Evolutionary conservation across 495 filamentous ascomycete species (phyloP), one percentile per base, ranked within the genome.

Genomic region (Penicillium mononematosum): DNA sequence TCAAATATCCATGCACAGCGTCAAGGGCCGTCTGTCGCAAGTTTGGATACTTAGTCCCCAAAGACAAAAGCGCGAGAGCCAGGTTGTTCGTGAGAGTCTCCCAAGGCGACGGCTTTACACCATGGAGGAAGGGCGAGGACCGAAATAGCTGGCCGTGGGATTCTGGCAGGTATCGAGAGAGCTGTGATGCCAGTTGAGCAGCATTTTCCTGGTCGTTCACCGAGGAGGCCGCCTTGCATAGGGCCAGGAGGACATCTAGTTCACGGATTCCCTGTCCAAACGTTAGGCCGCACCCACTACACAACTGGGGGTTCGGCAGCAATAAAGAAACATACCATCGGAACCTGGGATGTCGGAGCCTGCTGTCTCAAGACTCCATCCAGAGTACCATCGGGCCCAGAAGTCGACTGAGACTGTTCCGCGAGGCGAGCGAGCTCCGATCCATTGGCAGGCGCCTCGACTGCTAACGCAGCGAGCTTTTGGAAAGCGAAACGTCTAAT

Each of bases 61-160:
- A 69, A 1, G 84, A 83, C 36, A 98, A 80, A n/a, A 96, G 70
- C 7, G 91, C 92, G 0, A 78, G 81, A 1, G 90, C 86, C 45
- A 98, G 78, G 57, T 87, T 83, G 56, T 82, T 85, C n/a, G 89
- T 87, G 29, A 98, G 79, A 1, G 84, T 79, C 73, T 98, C 94
- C 83, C 90, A 94, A 14, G 94, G 95, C 3, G 93, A 96, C 11
- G 91, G 90, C 60, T 89, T 85, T 59, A 96, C 83, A 57, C 81
- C 85, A 38, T 84, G 86, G 55, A 97, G 85, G 68, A 89, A 89
- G 1, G 93, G 90, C 43, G 92, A 96, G 2, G 85, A 75, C 8
- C 83, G 82, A 58, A 98, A 88, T 24, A 80, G 67, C 67, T 97
- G 94, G 48, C 79, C 77, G 59, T 89, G 87, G 12, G 89, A 86